Evolutionary conservation across 768 basidiomycete genomes (phyloP).

Genomic region (Pleurotus ostreatus): DNA sequence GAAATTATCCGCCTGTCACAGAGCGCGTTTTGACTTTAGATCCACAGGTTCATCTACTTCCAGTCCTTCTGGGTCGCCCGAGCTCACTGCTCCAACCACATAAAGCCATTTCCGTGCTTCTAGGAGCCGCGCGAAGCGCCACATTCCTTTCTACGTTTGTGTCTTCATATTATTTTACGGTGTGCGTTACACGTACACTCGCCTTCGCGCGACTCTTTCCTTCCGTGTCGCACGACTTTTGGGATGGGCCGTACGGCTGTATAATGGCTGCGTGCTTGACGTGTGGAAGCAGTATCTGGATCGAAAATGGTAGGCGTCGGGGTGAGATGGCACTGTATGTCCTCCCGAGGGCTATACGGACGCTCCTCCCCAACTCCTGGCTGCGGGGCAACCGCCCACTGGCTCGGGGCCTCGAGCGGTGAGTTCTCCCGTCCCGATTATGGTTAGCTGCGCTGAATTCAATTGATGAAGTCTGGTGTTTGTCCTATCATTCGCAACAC

Average conservation of each 20-base stretch:
- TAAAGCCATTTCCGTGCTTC: conserved; percentile 35
- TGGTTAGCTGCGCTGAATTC: conserved; percentile 3
- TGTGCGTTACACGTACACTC: conserved; percentile 68
- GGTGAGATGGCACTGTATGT: conserved; percentile 83
- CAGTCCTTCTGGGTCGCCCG: conserved; percentile 59
- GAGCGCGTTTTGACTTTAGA: not conserved
- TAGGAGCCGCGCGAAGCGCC: conserved; percentile 60
- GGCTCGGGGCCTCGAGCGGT: conserved; percentile 54
- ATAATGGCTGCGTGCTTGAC: conserved; percentile 61
- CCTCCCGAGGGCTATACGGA: conserved; percentile 62
- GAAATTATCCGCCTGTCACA: conserved; percentile 18
- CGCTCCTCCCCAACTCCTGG: conserved; percentile 57
- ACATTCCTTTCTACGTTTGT: conserved; percentile 72
- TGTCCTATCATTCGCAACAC: conserved; percentile 56
- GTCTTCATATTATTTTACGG: conserved; percentile 62
- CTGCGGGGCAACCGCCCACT: conserved; percentile 36
- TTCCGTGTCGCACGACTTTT: conserved; percentile 67
- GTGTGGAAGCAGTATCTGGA: conserved; percentile 76
- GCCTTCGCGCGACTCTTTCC: conserved; percentile 62
- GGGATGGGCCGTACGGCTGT: conserved; percentile 75
- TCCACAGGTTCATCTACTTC: conserved; percentile 64
- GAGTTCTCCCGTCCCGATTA: conserved; percentile 14
- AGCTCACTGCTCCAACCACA: conserved; percentile 42
- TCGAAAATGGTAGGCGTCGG: conserved; percentile 66
- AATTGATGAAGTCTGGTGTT: conserved; percentile 46